phyloP scores from a whole-genome alignment of 1,284 basidiomycete species.

The Pterula multifida region DNA sequence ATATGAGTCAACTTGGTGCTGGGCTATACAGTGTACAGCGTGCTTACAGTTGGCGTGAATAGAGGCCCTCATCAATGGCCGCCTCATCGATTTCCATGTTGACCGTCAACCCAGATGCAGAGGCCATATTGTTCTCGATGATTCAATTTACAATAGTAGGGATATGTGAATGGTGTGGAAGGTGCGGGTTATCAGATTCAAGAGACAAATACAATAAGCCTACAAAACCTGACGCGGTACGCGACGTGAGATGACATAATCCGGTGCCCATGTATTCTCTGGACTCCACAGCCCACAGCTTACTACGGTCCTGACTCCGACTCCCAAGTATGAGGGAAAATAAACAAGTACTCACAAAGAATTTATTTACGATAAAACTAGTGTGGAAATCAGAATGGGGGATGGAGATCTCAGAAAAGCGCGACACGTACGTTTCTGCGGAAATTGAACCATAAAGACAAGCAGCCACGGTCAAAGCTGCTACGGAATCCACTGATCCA shows the following conservation, averaged over 20 bases:
- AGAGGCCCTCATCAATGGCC: constrained; percentile 83
- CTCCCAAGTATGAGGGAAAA: neutral
- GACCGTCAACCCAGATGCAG: constrained; percentile 12
- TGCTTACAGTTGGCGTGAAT: constrained; percentile 90
- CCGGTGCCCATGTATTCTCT: neutral
- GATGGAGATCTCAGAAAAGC: constrained; percentile 6
- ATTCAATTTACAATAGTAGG: constrained; percentile 5
- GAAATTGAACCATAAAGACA: constrained; percentile 83
- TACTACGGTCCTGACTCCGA: neutral
- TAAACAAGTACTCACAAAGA: constrained; percentile 5
- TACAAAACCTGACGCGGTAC: neutral
- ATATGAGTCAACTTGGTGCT: constrained; percentile 11
- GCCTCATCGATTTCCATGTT: constrained; percentile 80
- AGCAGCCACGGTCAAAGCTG: constrained; percentile 76
- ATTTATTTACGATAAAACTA: constrained; percentile 62
- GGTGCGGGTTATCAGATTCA: neutral
- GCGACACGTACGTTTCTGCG: constrained; percentile 63
- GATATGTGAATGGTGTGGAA: neutral
- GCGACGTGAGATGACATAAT: neutral
- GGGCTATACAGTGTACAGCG: constrained; percentile 6
- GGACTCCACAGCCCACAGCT: neutral
- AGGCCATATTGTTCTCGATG: constrained; percentile 29
- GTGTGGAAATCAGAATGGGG: constrained; percentile 12
- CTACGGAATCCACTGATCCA: constrained; percentile 63
- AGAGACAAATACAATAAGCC: neutral